A percentile compares a stretch with the other conserved stretches of the same genome.
Evolutionary conservation across 768 basidiomycete species (phyloP).

Genomic region (Hygrocybe coccinea): DNA sequence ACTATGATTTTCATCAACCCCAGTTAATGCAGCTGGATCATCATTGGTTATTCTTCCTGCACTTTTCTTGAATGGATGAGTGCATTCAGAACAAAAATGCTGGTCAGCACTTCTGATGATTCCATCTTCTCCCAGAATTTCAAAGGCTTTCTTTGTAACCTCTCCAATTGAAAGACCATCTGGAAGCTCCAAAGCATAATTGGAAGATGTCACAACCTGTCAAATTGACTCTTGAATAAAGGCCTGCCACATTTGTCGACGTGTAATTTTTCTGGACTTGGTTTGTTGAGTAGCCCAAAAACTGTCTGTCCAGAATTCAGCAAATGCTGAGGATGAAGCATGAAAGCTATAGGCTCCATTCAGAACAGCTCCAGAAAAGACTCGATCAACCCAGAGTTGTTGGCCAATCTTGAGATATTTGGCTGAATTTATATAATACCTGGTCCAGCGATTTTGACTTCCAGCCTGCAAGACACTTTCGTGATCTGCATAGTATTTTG

Average conservation of each 20-base stretch:
- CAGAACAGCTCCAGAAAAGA: constrained; percentile 11
- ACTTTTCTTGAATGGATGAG: constrained; percentile 8
- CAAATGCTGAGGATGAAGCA: constrained; percentile 16
- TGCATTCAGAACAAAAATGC: constrained; percentile 12
- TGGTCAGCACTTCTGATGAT: constrained; percentile 8
- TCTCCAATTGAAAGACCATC: constrained; percentile 9
- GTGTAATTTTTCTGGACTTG: constrained; percentile 3
- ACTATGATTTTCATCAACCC: constrained; percentile 11
- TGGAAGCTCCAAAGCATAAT: background rate
- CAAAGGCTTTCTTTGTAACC: constrained; percentile 11
- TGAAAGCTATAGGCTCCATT: constrained; percentile 18
- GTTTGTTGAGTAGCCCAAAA: constrained; percentile 2
- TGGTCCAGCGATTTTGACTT: background rate
- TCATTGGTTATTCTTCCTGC: constrained; percentile 5
- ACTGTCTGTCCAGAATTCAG: constrained; percentile 13
- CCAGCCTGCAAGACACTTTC: constrained; percentile 3
- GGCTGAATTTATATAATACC: constrained; percentile 9
- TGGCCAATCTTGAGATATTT: constrained; percentile 13
- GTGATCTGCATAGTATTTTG: too few species aligned
- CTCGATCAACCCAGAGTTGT: constrained; percentile 15
- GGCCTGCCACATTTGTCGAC: constrained; percentile 16
- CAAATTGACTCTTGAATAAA: constrained; percentile 21
- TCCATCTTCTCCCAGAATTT: constrained; percentile 9
- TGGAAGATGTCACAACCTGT: constrained; percentile 6
- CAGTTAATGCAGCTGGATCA: constrained; percentile 11